Base-by-base conservation (phyloP, 2,329 filamentous ascomycete genomes). In the Phoma sp. region DNA sequence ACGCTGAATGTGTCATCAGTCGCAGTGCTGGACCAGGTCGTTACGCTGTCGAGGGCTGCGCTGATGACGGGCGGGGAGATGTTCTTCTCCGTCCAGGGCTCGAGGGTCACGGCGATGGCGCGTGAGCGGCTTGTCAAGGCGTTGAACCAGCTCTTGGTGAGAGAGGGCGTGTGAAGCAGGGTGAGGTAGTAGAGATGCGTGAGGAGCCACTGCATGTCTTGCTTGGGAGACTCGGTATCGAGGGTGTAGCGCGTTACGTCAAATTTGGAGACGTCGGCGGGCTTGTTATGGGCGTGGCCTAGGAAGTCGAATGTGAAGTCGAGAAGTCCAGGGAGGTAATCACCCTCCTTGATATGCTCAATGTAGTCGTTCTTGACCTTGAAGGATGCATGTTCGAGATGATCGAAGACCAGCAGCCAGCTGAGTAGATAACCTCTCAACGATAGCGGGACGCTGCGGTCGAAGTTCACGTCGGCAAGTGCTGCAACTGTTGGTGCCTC, bases 401-500 rank as follows among this genome's bases (percentile, higher is more conserved):
- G 88, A 64, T 96, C 91, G 69, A 96, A 98, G 0, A 97, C 82
- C 1, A 98, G 80, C 59, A 90, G 85, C 95, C 95, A 99, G 9
- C 91, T 89, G 25, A 96, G 80, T 2, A 99, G 81, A 67, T 97
- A 99, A 8, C 88, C 86, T 47, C 91, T 86, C 42, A 96, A 80
- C 0, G 83, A 70, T 0, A 85, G 78, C 9, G 91, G 91, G 64
- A 93, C 89, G 30, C 71, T 78, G 13, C 84, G 80, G 4, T 86
- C 82, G 22, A 92, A 85, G 32, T 83, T 79, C 7, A 88, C 83
- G 41, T 89, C 86, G 0, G 83, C 80, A 40, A 91, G 84, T 10
- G 81, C 80, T n/a, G 89, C 83, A 2, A 90, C 79, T 0, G 86
- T 87, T 0, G 93, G 90, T 0, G 89, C 82, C 58, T 96, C 89